A percentile compares a stretch with the other conserved stretches of the same genome.
phyloP scores from a whole-genome alignment of 225 moss, liverwort and hornwort species.

The Bryum argenteum region DNA sequence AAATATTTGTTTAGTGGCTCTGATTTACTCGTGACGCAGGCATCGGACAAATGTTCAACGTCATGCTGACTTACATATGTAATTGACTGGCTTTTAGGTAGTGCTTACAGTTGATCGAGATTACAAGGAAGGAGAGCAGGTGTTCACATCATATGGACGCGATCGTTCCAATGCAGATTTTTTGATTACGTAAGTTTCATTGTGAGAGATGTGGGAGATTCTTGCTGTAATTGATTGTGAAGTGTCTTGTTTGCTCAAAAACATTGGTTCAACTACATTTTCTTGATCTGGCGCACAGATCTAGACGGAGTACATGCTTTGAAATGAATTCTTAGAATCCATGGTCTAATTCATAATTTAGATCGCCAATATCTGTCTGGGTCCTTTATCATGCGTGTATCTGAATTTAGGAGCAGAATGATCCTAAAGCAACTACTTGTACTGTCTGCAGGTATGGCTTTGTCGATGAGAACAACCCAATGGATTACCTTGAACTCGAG shows the following conservation, averaged over 20 bases:
- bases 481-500: slow-evolving; percentile 76
- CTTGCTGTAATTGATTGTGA: neutral
- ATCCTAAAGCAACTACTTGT: slow-evolving; percentile 2
- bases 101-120: slow-evolving; percentile 73
- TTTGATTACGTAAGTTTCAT: slow-evolving; percentile 67
- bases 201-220: neutral
- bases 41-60: neutral
- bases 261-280: slow-evolving; percentile 1
- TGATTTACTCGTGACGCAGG: slow-evolving; percentile 17
- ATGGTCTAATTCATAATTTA: neutral
- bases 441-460: slow-evolving; percentile 85
- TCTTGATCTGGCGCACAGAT: too few relatives aligned
- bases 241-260: neutral
- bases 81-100: slow-evolving; percentile 59
- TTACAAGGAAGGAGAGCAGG: slow-evolving; percentile 82
- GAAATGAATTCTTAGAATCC: too few relatives aligned
- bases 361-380: neutral
- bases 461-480: slow-evolving; percentile 67
- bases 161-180: slow-evolving; percentile 90
- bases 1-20: neutral
- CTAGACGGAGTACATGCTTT: neutral
- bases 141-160: slow-evolving; percentile 83
- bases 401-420: neutral
- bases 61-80: slow-evolving; percentile 11
- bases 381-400: neutral